phyloP scores from a whole-genome alignment of 2,329 filamentous ascomycete species.

The Penicillium sp. region DNA sequence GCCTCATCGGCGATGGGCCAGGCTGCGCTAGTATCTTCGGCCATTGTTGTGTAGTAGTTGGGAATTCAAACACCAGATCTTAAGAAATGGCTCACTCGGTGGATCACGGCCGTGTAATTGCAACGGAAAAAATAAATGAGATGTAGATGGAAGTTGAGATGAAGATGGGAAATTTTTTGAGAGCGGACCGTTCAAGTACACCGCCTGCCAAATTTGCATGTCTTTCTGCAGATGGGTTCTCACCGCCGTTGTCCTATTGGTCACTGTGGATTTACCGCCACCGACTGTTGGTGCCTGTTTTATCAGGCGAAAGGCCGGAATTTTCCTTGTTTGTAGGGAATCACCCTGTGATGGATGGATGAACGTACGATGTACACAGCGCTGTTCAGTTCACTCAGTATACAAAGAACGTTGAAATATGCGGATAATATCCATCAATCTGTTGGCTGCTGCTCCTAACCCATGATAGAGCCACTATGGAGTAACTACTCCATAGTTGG shows the following conservation, averaged over 20 bases:
- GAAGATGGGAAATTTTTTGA: constrained; percentile 5
- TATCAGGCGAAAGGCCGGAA: background rate
- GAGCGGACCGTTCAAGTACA: background rate
- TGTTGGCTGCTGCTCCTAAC: no score
- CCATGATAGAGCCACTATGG: no score
- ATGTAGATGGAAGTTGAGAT: constrained; percentile 3
- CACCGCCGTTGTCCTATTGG: background rate
- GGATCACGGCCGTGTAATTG: constrained; percentile 35
- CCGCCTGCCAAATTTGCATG: background rate
- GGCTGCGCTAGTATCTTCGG: constrained; percentile 44
- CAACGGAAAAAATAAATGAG: constrained; percentile 3
- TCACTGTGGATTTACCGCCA: background rate
- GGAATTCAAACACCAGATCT: constrained; percentile 20
- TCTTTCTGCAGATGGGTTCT: background rate
- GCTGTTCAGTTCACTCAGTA: background rate
- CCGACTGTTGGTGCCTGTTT: background rate
- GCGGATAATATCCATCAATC: no score
- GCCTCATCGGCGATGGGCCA: constrained; percentile 72
- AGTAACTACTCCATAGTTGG: no score
- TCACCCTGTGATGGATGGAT: background rate
- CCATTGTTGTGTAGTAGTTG: constrained; percentile 26
- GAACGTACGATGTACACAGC: no score
- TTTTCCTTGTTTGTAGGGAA: background rate
- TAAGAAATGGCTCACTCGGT: constrained; percentile 38
- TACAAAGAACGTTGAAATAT: no score